A percentile compares a stretch with the other conserved stretches of the same genome.
phyloP scores from a whole-genome alignment of 208 protist genomes.

The Crithidia expoeki region DNA sequence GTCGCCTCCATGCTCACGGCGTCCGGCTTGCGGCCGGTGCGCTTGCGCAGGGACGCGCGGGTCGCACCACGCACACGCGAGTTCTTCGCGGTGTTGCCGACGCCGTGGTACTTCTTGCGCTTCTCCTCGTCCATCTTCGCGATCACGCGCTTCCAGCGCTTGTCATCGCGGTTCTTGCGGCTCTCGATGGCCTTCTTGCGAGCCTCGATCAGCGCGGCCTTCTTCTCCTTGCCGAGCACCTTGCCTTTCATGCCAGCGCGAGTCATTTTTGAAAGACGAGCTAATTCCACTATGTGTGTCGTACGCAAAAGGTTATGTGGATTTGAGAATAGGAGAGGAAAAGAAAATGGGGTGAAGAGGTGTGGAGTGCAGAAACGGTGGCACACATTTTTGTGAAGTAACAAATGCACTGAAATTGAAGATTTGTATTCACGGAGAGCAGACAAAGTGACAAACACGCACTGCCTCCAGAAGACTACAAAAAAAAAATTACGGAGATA shows the following conservation, averaged over 20 bases:
- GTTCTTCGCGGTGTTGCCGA: constrained; percentile 88
- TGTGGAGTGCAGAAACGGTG: too few species aligned
- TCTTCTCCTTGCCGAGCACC: constrained; percentile 86
- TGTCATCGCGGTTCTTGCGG: constrained; percentile 87
- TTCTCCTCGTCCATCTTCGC: constrained; percentile 88
- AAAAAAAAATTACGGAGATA: too few species aligned
- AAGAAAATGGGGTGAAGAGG: too few species aligned
- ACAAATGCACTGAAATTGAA: too few species aligned
- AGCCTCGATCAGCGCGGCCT: constrained; percentile 71
- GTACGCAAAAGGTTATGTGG: too few species aligned
- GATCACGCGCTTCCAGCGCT: constrained; percentile 88
- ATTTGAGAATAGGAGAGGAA: too few species aligned
- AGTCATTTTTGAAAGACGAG: constrained; percentile 70
- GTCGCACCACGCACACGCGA: constrained; percentile 84
- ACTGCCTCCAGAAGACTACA: too few species aligned
- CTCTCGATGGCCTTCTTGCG: constrained; percentile 73
- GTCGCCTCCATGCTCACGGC: constrained; percentile 96
- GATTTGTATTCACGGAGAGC: too few species aligned
- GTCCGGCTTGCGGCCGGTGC: constrained; percentile 84
- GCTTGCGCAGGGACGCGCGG: constrained; percentile 83
- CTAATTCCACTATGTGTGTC: too few species aligned
- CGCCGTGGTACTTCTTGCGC: constrained; percentile 85
- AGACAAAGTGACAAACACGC: too few species aligned
- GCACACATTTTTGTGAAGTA: too few species aligned
- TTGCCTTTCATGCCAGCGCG: constrained; percentile 82